Percentiles rank a stretch among this genome's conserved stretches.
Conservation (phyloP, 2,329 filamentous ascomycete genomes). For the Verticillium tricorpus region DNA sequence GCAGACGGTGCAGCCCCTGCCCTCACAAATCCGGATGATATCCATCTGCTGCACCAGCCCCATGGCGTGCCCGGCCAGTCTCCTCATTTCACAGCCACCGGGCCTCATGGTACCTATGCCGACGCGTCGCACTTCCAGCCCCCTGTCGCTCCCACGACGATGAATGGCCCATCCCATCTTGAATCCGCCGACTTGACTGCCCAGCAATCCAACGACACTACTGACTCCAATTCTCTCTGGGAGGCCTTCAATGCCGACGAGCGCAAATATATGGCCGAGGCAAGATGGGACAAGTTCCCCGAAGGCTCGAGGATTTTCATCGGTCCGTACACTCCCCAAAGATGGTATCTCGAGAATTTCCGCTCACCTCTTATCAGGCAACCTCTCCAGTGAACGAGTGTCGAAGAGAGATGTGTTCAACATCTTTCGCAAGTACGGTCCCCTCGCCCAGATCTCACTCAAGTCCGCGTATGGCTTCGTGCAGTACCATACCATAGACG, state of each 20-base stretch:
- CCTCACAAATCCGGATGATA: constrained; percentile 13
- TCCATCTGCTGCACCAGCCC: not conserved
- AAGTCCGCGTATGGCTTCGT: constrained; percentile 98
- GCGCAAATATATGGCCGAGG: constrained; percentile 69
- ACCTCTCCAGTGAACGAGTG: constrained; percentile 87
- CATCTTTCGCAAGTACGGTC: constrained; percentile 79
- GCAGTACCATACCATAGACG: constrained; percentile 75
- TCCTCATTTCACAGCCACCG: constrained; percentile 26
- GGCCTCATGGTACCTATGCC: constrained; percentile 25
- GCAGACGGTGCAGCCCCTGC: constrained; percentile 29
- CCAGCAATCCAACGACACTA: not conserved
- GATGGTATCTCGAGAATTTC: not conserved
- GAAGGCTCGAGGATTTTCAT: constrained; percentile 75
- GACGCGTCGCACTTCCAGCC: constrained; percentile 26
- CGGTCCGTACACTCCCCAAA: constrained; percentile 47
- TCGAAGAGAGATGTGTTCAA: constrained; percentile 93
- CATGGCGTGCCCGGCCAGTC: constrained; percentile 21
- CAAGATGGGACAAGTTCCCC: constrained; percentile 77
- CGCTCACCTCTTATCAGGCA: constrained; percentile 51
- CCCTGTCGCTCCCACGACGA: constrained; percentile 17
- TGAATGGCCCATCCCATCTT: constrained; percentile 19
- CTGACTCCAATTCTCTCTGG: constrained; percentile 42
- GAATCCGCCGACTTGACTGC: not conserved
- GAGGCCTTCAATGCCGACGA: constrained; percentile 71
- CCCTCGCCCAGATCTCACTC: constrained; percentile 88